A percentile compares a stretch with the other conserved stretches of the same genome.
Evolutionary conservation across 2,329 filamentous ascomycete species (phyloP).

Genomic region (Clarireedia paspali): DNA sequence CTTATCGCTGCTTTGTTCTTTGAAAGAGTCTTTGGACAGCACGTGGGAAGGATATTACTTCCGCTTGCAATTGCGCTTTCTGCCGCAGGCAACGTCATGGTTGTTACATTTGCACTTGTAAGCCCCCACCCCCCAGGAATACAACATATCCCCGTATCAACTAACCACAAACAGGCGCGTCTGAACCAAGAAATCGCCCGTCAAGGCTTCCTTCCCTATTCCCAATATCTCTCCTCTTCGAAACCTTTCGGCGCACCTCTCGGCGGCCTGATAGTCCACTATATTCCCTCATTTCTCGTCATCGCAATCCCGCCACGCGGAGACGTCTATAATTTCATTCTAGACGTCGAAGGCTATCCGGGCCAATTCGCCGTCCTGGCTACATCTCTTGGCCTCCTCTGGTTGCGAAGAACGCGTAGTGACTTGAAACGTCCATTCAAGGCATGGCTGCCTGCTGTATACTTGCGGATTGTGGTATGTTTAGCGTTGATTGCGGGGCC

Average conservation of each 20-base stretch:
- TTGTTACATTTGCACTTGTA: conserved; percentile 48
- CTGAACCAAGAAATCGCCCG: conserved; percentile 42
- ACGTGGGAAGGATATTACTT: conserved; percentile 35
- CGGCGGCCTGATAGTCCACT: conserved; percentile 47
- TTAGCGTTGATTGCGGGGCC: conserved; percentile 30
- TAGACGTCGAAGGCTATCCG: conserved; percentile 34
- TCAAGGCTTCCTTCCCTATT: conserved; percentile 40
- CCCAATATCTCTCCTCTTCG: conserved; percentile 27
- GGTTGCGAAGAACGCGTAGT: conserved; percentile 50
- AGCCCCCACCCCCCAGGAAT: conserved; percentile 19
- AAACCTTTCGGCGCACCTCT: conserved; percentile 22
- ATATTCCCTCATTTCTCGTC: conserved; percentile 51
- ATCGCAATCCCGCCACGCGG: conserved; percentile 43
- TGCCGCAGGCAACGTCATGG: conserved; percentile 41
- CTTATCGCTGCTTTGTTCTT: conserved; percentile 51
- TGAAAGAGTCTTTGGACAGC: conserved; percentile 42
- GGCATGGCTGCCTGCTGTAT: conserved; percentile 26
- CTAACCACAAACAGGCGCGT: conserved; percentile 34
- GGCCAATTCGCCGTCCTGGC: conserved; percentile 36
- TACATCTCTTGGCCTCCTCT: conserved; percentile 24
- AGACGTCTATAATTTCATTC: conserved; percentile 29
- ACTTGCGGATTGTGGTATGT: conserved; percentile 24
- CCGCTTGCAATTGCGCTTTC: conserved; percentile 39
- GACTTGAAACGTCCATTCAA: conserved; percentile 26
- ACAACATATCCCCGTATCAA: background rate